Conservation (phyloP, 768 basidiomycete species). For the Hygrocybe coccinea region DNA sequence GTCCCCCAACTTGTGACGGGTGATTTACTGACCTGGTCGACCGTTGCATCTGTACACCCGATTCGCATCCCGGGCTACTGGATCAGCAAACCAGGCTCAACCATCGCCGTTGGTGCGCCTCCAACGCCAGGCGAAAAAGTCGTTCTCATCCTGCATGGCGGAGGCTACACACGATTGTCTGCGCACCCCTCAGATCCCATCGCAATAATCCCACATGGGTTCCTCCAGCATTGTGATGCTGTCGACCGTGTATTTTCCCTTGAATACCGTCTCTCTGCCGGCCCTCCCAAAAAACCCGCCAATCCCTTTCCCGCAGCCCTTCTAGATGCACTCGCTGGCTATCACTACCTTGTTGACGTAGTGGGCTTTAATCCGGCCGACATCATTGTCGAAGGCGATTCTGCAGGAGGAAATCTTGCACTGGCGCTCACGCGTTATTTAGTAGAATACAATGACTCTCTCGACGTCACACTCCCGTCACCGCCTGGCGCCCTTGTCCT, state of each 20-base stretch:
- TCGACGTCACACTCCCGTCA: conserved; percentile 34
- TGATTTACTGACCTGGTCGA: conserved; percentile 39
- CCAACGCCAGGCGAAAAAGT: conserved; percentile 51
- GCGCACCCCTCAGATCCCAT: conserved; percentile 47
- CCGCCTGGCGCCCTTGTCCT: conserved; percentile 48
- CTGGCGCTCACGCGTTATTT: conserved; percentile 60
- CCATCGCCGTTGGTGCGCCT: conserved; percentile 32
- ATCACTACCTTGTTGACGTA: conserved; percentile 58
- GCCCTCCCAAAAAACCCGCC: conserved; percentile 33
- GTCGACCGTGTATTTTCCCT: conserved; percentile 52
- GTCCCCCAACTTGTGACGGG: conserved; percentile 41
- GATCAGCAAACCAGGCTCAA: conserved; percentile 40
- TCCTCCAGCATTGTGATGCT: conserved; percentile 39
- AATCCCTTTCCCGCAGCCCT: conserved; percentile 73
- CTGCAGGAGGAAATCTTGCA: conserved; percentile 72
- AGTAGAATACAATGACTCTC: conserved; percentile 39
- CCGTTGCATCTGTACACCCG: conserved; percentile 35
- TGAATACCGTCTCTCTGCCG: conserved; percentile 67
- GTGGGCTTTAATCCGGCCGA: conserved; percentile 54
- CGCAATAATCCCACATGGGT: conserved; percentile 40
- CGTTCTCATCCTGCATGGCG: conserved; percentile 61
- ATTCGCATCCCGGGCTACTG: conserved; percentile 54
- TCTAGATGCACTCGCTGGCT: conserved; percentile 70
- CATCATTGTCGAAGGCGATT: conserved; percentile 70
- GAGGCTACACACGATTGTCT: conserved; percentile 46